These are phyloP conservation scores for Corymbia calophylla DNA, from an alignment of 441 rosid genomes.

Conservation along the genomic window DNA sequence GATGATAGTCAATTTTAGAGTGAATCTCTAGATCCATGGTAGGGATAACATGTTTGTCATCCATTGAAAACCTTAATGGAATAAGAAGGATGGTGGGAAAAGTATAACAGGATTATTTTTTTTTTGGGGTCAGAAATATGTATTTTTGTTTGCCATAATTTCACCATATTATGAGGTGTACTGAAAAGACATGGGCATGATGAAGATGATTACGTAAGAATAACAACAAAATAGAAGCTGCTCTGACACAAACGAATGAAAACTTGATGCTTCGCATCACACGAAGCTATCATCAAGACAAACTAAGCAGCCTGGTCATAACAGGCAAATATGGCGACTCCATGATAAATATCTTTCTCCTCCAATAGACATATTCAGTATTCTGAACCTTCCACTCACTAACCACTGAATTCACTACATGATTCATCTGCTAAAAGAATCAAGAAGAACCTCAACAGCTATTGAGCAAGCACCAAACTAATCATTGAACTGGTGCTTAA, in stretches of 20 bases:
- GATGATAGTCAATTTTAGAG: background rate
- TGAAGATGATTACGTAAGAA: background rate
- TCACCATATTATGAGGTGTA: background rate
- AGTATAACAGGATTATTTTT: background rate
- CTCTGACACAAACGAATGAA: background rate
- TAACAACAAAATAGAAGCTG: background rate
- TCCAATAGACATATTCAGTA: background rate
- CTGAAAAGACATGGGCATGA: background rate
- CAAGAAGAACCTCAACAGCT: background rate
- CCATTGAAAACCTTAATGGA: background rate
- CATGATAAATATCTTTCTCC: background rate
- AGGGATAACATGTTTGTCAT: background rate
- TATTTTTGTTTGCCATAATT: background rate
- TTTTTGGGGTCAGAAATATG: background rate
- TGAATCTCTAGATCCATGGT: background rate
- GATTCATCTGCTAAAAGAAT: background rate
- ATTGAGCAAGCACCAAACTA: background rate
- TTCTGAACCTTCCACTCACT: background rate
- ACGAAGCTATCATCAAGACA: background rate
- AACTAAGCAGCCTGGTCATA: background rate
- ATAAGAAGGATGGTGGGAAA: background rate
- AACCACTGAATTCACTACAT: background rate
- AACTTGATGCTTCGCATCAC: background rate
- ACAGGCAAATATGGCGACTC: background rate
- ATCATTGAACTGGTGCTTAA: background rate